Evolutionary conservation across 306 rosid species (phyloP).

Genomic region (Arachis hypogaea): DNA sequence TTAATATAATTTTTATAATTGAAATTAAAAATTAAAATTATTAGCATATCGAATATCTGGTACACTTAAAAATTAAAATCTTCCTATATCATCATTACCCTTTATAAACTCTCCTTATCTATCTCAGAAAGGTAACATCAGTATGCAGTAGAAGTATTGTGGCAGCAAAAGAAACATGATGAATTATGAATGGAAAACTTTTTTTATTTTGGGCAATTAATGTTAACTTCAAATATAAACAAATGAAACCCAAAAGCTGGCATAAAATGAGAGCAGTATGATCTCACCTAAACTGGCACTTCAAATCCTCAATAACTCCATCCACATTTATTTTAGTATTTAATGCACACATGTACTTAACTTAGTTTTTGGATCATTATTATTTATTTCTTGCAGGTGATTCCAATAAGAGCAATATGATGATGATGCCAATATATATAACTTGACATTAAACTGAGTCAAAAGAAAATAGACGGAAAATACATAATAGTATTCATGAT

Average conservation of each 20-base stretch:
- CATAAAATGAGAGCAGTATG: conserved; percentile 36
- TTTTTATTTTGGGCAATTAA: not conserved
- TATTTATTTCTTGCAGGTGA: not conserved
- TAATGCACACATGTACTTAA: conserved; percentile 25
- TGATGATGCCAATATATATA: not conserved
- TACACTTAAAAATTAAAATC: no score
- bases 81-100: no score
- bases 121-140: not conserved
- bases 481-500: conserved; percentile 33
- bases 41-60: no score
- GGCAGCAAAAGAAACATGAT: conserved; percentile 20
- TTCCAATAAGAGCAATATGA: not conserved
- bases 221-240: conserved; percentile 35
- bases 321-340: conserved; percentile 17
- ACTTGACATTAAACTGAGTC: not conserved
- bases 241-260: conserved; percentile 43
- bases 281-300: conserved; percentile 40
- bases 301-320: not conserved
- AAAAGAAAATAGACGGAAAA: not conserved
- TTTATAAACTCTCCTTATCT: not conserved
- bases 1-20: no score
- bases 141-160: not conserved
- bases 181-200: not conserved
- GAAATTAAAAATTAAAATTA: no score
- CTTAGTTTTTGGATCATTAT: not conserved